Conservation (phyloP, 23 red algal genomes). For the Chondrus crispus region DNA sequence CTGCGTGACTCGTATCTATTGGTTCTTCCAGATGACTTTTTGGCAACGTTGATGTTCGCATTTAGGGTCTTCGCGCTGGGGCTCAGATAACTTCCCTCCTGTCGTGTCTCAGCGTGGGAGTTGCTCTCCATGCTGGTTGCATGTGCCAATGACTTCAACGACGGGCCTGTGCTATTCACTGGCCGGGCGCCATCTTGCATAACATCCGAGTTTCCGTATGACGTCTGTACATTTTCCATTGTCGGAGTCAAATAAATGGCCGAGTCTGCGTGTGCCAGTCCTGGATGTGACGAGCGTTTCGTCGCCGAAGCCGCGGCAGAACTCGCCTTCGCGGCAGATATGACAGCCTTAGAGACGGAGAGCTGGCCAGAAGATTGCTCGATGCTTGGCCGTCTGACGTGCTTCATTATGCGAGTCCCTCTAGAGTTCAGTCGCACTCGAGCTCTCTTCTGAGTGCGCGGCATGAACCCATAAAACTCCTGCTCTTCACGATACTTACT, state of each 20-base stretch:
- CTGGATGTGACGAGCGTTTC: constrained; percentile 2
- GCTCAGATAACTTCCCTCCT: not conserved
- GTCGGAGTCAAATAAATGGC: constrained; percentile 44
- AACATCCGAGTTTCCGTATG: not conserved
- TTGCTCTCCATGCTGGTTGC: not conserved
- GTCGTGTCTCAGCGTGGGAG: not conserved
- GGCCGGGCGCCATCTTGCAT: not conserved
- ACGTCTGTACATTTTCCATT: not conserved
- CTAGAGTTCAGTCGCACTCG: constrained; percentile 30
- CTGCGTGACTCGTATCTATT: constrained; percentile 29
- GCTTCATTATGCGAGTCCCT: constrained; percentile 39
- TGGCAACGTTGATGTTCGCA: not conserved
- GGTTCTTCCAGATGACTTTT: constrained; percentile 24
- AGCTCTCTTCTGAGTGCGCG: constrained; percentile 36
- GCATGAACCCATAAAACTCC: constrained; percentile 53
- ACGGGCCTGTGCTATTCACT: not conserved
- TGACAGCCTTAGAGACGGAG: constrained; percentile 47
- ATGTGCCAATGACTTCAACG: not conserved
- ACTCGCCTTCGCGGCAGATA: constrained; percentile 50
- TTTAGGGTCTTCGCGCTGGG: constrained; percentile 14
- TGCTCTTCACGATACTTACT: constrained; percentile 50
- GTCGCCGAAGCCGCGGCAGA: constrained; percentile 56
- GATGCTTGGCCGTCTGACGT: constrained; percentile 45
- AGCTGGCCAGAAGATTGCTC: constrained; percentile 65
- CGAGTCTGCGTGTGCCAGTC: constrained; percentile 25